These are phyloP conservation scores for Nigrograna mackinnonii DNA, from an alignment of 2,329 filamentous ascomycete species.

Conservation along the genomic window DNA sequence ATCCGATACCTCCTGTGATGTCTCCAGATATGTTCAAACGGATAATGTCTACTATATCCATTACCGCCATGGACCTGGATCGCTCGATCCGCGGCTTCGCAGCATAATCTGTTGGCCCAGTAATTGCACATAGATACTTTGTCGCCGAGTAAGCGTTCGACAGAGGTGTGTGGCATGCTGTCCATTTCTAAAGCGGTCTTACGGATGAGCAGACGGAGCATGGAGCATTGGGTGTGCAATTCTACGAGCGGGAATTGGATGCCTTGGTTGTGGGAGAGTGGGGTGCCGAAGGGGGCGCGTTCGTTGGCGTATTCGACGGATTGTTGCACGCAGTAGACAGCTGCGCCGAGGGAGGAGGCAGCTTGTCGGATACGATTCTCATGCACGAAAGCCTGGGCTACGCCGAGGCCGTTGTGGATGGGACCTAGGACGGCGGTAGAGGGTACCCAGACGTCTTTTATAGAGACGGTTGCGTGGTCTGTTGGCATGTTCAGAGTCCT, in stretches of 20 bases:
- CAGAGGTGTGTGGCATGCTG: conserved; percentile 54
- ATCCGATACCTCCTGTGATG: conserved; percentile 67
- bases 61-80: conserved; percentile 66
- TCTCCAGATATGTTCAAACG: conserved; percentile 68
- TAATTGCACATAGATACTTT: conserved; percentile 70
- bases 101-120: conserved; percentile 64
- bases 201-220: conserved; percentile 63
- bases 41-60: conserved; percentile 61
- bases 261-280: conserved; percentile 62
- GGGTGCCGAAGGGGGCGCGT: conserved; percentile 59
- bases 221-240: conserved; percentile 63
- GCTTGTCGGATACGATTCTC: conserved; percentile 70
- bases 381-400: conserved; percentile 68
- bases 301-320: conserved; percentile 60
- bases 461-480: conserved; percentile 63
- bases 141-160: conserved; percentile 62
- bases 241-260: conserved; percentile 69
- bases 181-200: conserved; percentile 68
- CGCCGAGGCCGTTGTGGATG: conserved; percentile 58
- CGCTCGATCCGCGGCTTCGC: conserved; percentile 63
- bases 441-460: conserved; percentile 62
- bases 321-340: conserved; percentile 62
- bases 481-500: conserved; percentile 69
- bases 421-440: conserved; percentile 56
- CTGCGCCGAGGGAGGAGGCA: conserved; percentile 62